Evolutionary conservation across 2,329 filamentous ascomycete species (phyloP), one percentile per base, ranked within the genome.

Genomic region (Lecanicillium sp.): DNA sequence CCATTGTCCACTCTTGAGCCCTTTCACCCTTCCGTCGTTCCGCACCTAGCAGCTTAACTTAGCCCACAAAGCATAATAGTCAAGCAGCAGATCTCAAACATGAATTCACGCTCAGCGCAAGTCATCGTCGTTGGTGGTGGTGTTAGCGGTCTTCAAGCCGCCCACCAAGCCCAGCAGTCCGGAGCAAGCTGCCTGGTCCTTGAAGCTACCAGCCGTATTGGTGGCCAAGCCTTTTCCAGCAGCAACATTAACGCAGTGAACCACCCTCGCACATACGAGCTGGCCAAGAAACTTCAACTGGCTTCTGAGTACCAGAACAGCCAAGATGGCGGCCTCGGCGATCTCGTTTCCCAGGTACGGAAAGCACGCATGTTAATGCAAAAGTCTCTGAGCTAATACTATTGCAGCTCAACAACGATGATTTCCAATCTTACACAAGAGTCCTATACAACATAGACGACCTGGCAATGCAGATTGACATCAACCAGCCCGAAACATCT

Each of bases 91-190:
- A 25, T 25, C 22, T 11, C 22, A 25, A 25, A 25, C 22, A 25
- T 7, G n/a, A n/a, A 33, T 17, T 17, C 36, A 20, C 33, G 29
- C 27, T 49, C 46, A 4, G 47, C 49, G 18, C 41, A 52, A 31
- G 50, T 54, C 20, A 45, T 54, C 17, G 43, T 55, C 30, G 45
- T 55, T 20, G 51, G 51, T 13, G 51, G 43, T 25, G 43, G 49
- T 27, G 44, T 51, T 30, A 47, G 49, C 33, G 52, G 52, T 27
- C 46, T 55, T 17, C 44, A 51, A 17, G 46, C 51, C 10, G 49
- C 52, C 10, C 35, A 39, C 37, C 38, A 46, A 7, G 36, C 52
- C 3, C 50, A 54, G 30, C 39, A 46, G 29, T 40, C 47, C 17
- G 52, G 52, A 3, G 14, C 47, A 10, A 48, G 46, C 11, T 54